These are phyloP conservation scores for Pichia terricola DNA, from an alignment of 1,139 yeast species.

Conservation along the genomic window DNA sequence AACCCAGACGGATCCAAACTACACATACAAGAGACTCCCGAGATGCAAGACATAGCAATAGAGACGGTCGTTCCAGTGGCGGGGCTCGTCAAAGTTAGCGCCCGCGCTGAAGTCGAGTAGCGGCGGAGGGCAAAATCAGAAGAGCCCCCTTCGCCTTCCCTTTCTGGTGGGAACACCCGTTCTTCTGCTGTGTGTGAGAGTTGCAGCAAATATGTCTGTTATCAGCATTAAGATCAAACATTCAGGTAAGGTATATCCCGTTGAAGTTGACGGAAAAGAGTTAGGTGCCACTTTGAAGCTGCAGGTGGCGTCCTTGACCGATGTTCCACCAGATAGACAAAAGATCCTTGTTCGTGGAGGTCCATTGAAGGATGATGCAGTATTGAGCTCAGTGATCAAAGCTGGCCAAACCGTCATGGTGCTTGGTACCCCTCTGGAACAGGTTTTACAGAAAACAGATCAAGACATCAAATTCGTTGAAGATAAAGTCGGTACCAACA, in stretches of 20 bases:
- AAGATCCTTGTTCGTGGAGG: conserved; percentile 87
- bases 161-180: too few species aligned
- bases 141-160: not conserved
- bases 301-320: conserved; percentile 63
- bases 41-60: conserved; percentile 56
- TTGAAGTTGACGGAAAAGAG: conserved; percentile 47
- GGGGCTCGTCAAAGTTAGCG: conserved; percentile 25
- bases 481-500: conserved; percentile 42
- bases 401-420: conserved; percentile 72
- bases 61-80: conserved; percentile 58
- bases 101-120: conserved; percentile 2
- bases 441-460: conserved; percentile 9
- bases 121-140: not conserved
- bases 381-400: conserved; percentile 45
- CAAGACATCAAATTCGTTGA: conserved; percentile 63
- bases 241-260: conserved; percentile 73
- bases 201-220: not conserved
- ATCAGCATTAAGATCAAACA: conserved; percentile 47
- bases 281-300: conserved; percentile 64
- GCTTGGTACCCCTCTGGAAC: conserved; percentile 76
- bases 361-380: conserved; percentile 63
- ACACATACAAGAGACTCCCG: conserved; percentile 26
- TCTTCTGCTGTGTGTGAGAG: too few species aligned
- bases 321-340: conserved; percentile 80
- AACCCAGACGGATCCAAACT: conserved; percentile 43